Percentiles rank a stretch among this genome's conserved stretches.
Evolutionary conservation across 75 land plant genomes (phyloP).

Genomic region (Pinus tabuliformis): DNA sequence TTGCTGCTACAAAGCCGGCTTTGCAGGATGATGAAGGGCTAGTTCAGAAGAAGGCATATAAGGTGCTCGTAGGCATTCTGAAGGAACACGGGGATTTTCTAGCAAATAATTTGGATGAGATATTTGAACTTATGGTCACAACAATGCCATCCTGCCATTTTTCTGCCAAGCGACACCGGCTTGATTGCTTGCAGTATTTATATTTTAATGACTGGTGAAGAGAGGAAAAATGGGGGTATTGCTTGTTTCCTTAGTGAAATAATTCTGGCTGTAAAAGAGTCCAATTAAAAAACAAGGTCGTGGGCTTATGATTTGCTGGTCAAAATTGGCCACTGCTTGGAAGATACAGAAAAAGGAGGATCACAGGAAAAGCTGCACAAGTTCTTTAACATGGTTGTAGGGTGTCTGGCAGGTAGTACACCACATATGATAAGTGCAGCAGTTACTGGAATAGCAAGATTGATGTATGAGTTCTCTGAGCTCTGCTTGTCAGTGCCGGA

Average conservation of each 20-base stretch:
- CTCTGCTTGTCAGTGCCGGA: constrained; percentile 63
- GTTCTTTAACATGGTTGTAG: too few species aligned
- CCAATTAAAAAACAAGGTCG: constrained; percentile 86
- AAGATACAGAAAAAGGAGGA: too few species aligned
- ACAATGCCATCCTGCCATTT: constrained; percentile 65
- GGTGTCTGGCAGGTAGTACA: constrained; percentile 75
- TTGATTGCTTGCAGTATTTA: constrained; percentile 73
- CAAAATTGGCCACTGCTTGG: too few species aligned
- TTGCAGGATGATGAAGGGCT: constrained; percentile 73
- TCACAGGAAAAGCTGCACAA: too few species aligned
- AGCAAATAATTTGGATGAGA: constrained; percentile 45
- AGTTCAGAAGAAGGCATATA: constrained; percentile 96
- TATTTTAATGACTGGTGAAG: constrained; percentile 43
- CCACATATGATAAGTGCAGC: constrained; percentile 99
- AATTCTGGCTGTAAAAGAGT: constrained; percentile 86
- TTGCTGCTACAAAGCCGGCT: constrained; percentile 58
- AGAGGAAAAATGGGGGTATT: constrained; percentile 38
- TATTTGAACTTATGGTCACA: constrained; percentile 52
- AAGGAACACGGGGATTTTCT: constrained; percentile 56
- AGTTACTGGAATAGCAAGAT: constrained; percentile 80
- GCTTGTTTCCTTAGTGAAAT: constrained; percentile 78
- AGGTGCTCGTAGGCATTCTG: constrained; percentile 74
- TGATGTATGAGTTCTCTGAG: constrained; percentile 95
- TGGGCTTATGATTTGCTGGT: constrained; percentile 89
- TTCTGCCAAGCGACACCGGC: constrained; percentile 88